Percentiles rank a stretch among this genome's conserved stretches.
Evolutionary conservation across 768 basidiomycete species (phyloP).

Genomic region (Krasilnikovozyma curviuscula): DNA sequence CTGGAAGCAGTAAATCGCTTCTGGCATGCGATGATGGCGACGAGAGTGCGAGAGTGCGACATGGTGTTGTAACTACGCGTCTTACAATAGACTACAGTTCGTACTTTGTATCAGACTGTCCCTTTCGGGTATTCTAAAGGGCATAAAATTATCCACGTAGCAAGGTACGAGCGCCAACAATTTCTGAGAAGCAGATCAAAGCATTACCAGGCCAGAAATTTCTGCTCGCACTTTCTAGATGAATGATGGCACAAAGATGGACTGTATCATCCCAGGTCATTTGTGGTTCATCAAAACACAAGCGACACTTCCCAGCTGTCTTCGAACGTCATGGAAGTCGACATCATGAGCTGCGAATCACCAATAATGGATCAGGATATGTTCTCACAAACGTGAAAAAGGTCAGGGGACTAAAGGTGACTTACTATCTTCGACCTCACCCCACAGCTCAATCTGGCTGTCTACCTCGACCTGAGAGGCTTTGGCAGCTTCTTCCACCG

Average conservation of each 20-base stretch:
- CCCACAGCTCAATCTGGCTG: slow-evolving; percentile 93
- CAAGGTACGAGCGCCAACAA: neutral
- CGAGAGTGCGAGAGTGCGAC: too few relatives aligned
- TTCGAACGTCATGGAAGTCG: slow-evolving; percentile 79
- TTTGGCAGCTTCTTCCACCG: slow-evolving; percentile 62
- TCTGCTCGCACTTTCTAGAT: too few relatives aligned
- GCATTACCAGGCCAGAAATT: too few relatives aligned
- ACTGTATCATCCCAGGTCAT: too few relatives aligned
- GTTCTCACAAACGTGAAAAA: neutral
- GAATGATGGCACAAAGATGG: too few relatives aligned
- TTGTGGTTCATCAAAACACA: slow-evolving; percentile 32
- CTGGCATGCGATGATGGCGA: too few relatives aligned
- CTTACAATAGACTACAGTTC: too few relatives aligned
- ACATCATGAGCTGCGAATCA: slow-evolving; percentile 70
- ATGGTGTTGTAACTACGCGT: too few relatives aligned
- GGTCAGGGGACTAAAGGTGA: slow-evolving; percentile 14
- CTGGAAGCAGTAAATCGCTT: too few relatives aligned
- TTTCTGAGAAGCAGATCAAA: neutral
- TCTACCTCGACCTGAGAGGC: slow-evolving; percentile 81
- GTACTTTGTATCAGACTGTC: too few relatives aligned
- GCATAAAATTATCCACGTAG: neutral
- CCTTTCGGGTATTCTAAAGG: too few relatives aligned
- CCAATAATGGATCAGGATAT: neutral
- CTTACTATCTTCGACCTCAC: slow-evolving; percentile 99
- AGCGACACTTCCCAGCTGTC: slow-evolving; percentile 63